Conservation (phyloP, 768 basidiomycete species). For the Botryobasidium botryosum region DNA sequence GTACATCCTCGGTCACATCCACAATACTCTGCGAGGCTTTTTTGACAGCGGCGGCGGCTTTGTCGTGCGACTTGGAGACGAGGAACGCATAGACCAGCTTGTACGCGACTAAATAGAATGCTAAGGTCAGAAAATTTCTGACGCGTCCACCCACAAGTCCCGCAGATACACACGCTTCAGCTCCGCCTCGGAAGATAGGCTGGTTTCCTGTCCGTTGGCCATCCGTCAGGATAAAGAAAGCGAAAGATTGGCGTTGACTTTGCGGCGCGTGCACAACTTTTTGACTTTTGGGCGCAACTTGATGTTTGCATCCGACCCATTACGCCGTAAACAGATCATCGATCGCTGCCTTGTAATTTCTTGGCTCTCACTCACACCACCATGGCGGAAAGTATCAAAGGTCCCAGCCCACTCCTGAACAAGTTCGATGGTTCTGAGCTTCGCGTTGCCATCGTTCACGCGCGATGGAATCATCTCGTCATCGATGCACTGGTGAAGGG, state of each 20-base stretch:
- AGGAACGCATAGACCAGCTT: constrained; percentile 62
- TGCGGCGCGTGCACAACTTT: not conserved
- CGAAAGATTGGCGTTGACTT: not conserved
- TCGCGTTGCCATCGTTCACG: constrained; percentile 85
- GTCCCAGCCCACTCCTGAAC: constrained; percentile 40
- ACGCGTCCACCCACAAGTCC: not conserved
- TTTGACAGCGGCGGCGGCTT: constrained; percentile 57
- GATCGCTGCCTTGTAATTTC: not conserved
- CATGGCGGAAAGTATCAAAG: constrained; percentile 48
- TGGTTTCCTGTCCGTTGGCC: not conserved
- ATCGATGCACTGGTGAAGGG: constrained; percentile 76
- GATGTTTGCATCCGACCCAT: not conserved
- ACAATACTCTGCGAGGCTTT: constrained; percentile 51
- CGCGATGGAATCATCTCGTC: constrained; percentile 84
- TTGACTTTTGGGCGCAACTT: not conserved
- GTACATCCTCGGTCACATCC: constrained; percentile 31
- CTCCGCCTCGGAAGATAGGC: not conserved
- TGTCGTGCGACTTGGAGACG: constrained; percentile 41
- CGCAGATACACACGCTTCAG: not conserved
- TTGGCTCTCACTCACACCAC: constrained; percentile 1
- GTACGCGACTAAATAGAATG: constrained; percentile 41
- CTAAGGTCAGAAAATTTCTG: not conserved
- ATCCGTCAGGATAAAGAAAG: not conserved
- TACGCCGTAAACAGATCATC: not conserved
- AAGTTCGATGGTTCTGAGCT: constrained; percentile 64